A percentile compares a stretch with the other conserved stretches of the same genome.
Evolutionary conservation across 2,329 filamentous ascomycete species (phyloP).

Genomic region (Coniosporium tulheliwenetii): DNA sequence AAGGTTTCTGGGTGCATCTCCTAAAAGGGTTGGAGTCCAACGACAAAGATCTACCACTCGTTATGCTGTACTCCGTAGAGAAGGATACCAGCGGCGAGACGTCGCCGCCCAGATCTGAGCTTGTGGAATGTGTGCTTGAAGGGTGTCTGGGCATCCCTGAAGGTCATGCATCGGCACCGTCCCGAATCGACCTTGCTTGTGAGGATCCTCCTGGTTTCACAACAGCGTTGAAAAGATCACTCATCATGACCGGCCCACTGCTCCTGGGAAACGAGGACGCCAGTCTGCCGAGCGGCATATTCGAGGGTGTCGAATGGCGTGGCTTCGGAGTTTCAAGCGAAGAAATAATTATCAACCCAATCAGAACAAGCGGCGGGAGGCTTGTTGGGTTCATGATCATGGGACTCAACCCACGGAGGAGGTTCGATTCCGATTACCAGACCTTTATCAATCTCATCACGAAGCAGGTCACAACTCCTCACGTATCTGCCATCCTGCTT

Average conservation of each 20-base stretch:
- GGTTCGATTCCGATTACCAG: slow-evolving; percentile 5
- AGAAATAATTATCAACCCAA: slow-evolving; percentile 4
- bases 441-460: slow-evolving; percentile 1
- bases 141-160: slow-evolving; percentile 5
- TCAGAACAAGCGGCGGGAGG: slow-evolving; percentile 3
- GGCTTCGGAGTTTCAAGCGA: slow-evolving; percentile 8
- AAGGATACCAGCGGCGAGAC: slow-evolving; percentile 2
- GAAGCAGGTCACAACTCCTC: not conserved
- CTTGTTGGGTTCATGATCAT: slow-evolving; percentile 9
- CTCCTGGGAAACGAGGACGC: not conserved
- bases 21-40: slow-evolving; percentile 4
- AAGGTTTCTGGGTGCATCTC: slow-evolving; percentile 7
- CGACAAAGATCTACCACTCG: slow-evolving; percentile 1
- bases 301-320: slow-evolving; percentile 8
- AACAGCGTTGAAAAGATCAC: not conserved
- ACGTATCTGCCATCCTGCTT: not conserved
- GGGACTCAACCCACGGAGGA: slow-evolving; percentile 9
- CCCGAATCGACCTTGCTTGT: not conserved
- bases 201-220: not conserved
- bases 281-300: slow-evolving; percentile 1
- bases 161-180: slow-evolving; percentile 3
- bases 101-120: not conserved
- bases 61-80: slow-evolving; percentile 7
- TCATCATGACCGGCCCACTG: not conserved
- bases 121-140: not conserved